Evolutionary conservation across 2,329 filamentous ascomycete genomes (phyloP).

Genomic region (Dactylella cylindrospora): DNA sequence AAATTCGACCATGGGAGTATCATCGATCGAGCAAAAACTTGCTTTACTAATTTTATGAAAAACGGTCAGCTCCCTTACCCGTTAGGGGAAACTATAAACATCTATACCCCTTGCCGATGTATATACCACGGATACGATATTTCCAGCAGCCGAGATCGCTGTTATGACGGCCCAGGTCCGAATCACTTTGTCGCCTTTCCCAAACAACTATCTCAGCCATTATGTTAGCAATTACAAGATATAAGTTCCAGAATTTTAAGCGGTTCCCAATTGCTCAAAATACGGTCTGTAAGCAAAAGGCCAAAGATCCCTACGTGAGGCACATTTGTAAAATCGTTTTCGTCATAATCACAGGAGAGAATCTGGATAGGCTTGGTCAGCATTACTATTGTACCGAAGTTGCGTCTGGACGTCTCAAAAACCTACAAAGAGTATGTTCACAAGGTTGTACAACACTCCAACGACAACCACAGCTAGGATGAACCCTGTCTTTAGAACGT

Average conservation of each 20-base stretch:
- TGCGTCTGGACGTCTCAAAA: not conserved
- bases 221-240: not conserved
- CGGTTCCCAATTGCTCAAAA: not conserved
- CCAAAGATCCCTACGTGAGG: not conserved
- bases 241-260: not conserved
- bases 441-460: not conserved
- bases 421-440: slow-evolving; percentile 5
- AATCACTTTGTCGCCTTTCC: not conserved
- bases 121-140: slow-evolving; percentile 1
- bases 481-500: slow-evolving; percentile 1
- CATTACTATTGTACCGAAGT: not conserved
- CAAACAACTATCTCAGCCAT: not conserved
- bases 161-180: slow-evolving; percentile 1
- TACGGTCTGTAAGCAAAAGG: not conserved
- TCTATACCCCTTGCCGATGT: slow-evolving; percentile 4
- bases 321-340: not conserved
- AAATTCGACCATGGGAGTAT: slow-evolving; percentile 5
- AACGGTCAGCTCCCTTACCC: too few relatives aligned
- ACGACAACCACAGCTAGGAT: not conserved
- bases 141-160: not conserved
- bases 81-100: not conserved
- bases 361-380: not conserved
- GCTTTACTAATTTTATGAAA: not conserved
- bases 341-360: not conserved
- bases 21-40: slow-evolving; percentile 3